These are phyloP conservation scores for Alternaria infectoria DNA, from an alignment of 2,329 filamentous ascomycete genomes.

Conservation along the genomic window DNA sequence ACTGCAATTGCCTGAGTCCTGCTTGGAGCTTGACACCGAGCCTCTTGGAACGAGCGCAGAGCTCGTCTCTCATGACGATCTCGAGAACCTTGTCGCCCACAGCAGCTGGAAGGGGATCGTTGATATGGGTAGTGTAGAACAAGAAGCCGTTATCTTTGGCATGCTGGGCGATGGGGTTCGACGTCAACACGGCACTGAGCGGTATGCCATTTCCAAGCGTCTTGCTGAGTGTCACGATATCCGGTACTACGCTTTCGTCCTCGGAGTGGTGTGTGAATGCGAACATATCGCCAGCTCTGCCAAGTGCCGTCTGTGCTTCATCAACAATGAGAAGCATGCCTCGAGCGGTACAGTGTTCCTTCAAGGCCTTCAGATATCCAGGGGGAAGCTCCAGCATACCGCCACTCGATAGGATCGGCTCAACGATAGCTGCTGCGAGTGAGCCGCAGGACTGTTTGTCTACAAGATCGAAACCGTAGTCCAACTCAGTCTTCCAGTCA, in stretches of 20 bases:
- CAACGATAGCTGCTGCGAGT: constrained; percentile 67
- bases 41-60: constrained; percentile 55
- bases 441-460: constrained; percentile 66
- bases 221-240: constrained; percentile 68
- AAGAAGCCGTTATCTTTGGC: constrained; percentile 59
- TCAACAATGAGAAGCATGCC: constrained; percentile 48
- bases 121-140: constrained; percentile 68
- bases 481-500: constrained; percentile 70
- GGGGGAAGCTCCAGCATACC: constrained; percentile 66
- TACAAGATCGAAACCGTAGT: constrained; percentile 67
- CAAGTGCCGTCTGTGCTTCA: constrained; percentile 48
- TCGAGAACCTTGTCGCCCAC: constrained; percentile 68
- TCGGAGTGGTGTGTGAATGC: constrained; percentile 45
- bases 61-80: constrained; percentile 63
- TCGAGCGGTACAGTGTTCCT: constrained; percentile 47
- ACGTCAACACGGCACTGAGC: constrained; percentile 64
- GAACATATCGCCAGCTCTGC: constrained; percentile 57
- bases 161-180: constrained; percentile 58
- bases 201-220: constrained; percentile 67
- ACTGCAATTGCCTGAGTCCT: constrained; percentile 56
- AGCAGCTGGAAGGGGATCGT: constrained; percentile 66
- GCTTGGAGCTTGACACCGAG: constrained; percentile 56
- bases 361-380: constrained; percentile 65
- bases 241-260: constrained; percentile 47
- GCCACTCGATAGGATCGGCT: constrained; percentile 65